A percentile compares a stretch with the other conserved stretches of the same genome.
Conservation (phyloP, 352 stramenopile genomes). For the Pythium dissotocum region DNA sequence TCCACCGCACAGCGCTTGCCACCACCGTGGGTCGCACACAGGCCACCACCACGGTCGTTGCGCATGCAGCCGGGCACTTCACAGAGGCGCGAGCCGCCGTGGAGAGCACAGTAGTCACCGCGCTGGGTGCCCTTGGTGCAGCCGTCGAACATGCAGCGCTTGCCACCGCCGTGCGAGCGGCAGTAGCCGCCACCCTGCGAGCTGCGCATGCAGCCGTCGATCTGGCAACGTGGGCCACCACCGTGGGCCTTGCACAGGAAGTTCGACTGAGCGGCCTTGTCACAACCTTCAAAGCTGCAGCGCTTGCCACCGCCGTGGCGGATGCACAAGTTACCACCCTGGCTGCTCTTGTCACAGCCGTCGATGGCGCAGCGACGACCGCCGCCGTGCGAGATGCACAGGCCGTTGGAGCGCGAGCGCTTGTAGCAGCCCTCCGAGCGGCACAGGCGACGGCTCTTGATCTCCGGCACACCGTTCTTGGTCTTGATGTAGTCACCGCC, state of each 20-base stretch:
- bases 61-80: conserved; percentile 79
- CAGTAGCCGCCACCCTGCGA: conserved; percentile 81
- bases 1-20: conserved; percentile 77
- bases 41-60: conserved; percentile 82
- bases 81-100: conserved; percentile 84
- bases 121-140: conserved; percentile 89
- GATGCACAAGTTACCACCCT: conserved; percentile 82
- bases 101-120: conserved; percentile 82
- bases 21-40: conserved; percentile 77
- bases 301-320: conserved; percentile 82
- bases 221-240: conserved; percentile 74
- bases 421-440: conserved; percentile 80
- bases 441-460: conserved; percentile 74
- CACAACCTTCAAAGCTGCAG: conserved; percentile 71
- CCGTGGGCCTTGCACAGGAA: conserved; percentile 85
- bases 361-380: conserved; percentile 67
- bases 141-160: conserved; percentile 81
- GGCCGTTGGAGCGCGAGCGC: conserved; percentile 80
- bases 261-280: conserved; percentile 82
- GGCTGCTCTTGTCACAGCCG: conserved; percentile 77
- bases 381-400: conserved; percentile 84
- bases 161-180: conserved; percentile 84
- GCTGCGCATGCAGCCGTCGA: conserved; percentile 58
- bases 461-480: conserved; percentile 32
- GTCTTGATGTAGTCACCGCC: conserved; percentile 6